Base-by-base conservation (phyloP, 306 rosid genomes). In the Prunus mume region DNA sequence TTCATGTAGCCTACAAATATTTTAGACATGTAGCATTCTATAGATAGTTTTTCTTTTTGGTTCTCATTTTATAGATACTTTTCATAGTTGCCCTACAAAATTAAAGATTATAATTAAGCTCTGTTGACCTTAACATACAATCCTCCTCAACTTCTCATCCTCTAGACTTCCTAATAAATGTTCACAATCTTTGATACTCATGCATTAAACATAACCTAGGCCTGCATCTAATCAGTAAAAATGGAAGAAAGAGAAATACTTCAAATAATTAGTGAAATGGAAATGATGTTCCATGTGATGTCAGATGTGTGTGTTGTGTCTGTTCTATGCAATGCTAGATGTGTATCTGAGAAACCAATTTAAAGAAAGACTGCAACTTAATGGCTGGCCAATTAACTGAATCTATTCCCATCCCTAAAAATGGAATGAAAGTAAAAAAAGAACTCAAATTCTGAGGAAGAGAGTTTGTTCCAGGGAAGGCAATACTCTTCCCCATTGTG, bases 401-500 rank as follows among this genome's bases (percentile, higher is more conserved):
- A 24, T 50, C 52, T 0, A 49, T 13, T 11, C 14, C 51, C 55
- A 65, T 9, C 5, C 55, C 22, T 18, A 34, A 30, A 2, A 50
- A 72, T 3, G 73, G 41, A 54, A 68, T 46, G n/a, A 71, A 43
- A 30, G 24, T 0, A 18, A 68, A 8, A 41, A 41, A 12, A 47
- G 11, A 30, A 43, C 9, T 25, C n/a, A 10, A 58, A 51, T 15
- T 32, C n/a, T 0, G 52, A 60, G 24, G 47, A 55, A 67, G 9
- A 55, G 45, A 22, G 22, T 12, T 28, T 5, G 13, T 62, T 32
- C 19, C 38, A 15, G 56, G 60, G 69, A 79, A 79, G 61, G 66
- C 24, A 69, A 41, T 4, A 70, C 18, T 67, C 63, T 74, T 34
- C 45, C 70, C 61, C 49, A 19, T 74, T 73, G 50, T 13, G 76